Base-by-base conservation (phyloP, 805 yeast species). In the Cyberlindnera xylosilytica region DNA sequence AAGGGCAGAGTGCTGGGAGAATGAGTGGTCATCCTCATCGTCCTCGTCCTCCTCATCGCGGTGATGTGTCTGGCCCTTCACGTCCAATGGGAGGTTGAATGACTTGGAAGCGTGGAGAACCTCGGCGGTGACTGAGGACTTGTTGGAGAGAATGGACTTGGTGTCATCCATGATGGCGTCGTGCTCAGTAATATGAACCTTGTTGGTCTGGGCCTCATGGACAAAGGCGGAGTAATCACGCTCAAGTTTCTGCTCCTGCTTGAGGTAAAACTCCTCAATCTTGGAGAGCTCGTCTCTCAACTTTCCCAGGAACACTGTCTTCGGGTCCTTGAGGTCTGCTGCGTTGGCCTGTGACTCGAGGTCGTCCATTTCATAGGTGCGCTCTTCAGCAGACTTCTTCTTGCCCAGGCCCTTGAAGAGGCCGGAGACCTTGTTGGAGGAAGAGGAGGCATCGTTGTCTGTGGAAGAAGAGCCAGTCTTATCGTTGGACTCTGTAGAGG, bases 261-360 rank as follows among this genome's bases (percentile, higher is more conserved):
- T 43, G 31, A 63, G 61, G 57, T 73, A 81, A 47, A 81, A 81
- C 7, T 58, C 64, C 53, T 77, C 79, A 44, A 81, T 70, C 50
- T 76, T 79, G 19, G 51, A 47, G 42, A 78, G 65, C 52, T 81
- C 83, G n/a, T 56, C 60, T 20, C 66, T 52, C 38, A 81, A 62
- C 42, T 67, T 69, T 27, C 66, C 60, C 29, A 78, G 48, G 46
- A 81, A 81, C 3, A 72, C 65, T 29, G 66, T 68, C 34, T 59
- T 61, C 6, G 74, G 64, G 27, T 65, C 64, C 4, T 23, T 36
- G 16, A 27, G 16, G 6, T 27, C 30, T 9, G 22, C 22, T 16
- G 13, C 22, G 20, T 10, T 16, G 26, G 34, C 13, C 22, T 23
- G 24, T 2, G 47, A 23, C 35, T 48, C 53, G 15, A 47, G 30